Evolutionary conservation across 2,329 filamentous ascomycete genomes (phyloP), one percentile per base, ranked within the genome.

Genomic region (Dothistroma pini): DNA sequence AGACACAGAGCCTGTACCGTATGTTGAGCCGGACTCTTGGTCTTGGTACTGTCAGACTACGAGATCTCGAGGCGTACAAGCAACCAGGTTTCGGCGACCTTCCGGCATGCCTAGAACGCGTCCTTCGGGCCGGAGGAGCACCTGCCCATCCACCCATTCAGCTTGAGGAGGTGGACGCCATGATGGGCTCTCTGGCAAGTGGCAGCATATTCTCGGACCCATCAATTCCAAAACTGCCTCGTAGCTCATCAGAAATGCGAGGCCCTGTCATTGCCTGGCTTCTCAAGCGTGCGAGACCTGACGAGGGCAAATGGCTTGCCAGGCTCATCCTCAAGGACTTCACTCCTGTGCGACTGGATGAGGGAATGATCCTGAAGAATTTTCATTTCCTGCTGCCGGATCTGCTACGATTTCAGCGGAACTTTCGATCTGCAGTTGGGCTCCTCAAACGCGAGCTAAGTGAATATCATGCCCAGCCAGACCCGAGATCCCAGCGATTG

Each of bases 241-340:
- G 62, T 10, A 48, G 59, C 16, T 70, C 69, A 9, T 71, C 69
- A 5, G 65, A 66, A 32, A 59, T 57, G 1, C 72, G 78, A 68
- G 69, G 83, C 70, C 74, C 79, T 22, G 72, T 81, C 3, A 73
- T 93, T 0, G 79, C 79, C 21, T 71, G 73, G 0, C 71, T 93
- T 0, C 89, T 89, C 68, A 78, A 76, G 32, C 82, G 84, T 8
- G 71, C 91, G 10, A 79, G 80, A 51, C 84, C 90, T 2, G 79
- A 80, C 49, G 90, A 96, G 71, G 89, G 87, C 4, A 96, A 96
- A 76, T 97, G 93, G 93, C 81, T 96, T 11, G 90, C 90, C 0
- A 83, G 93, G 3, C 78, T 97, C 32, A 80, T 96, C 6, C 78
- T 96, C 31, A 95, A 96, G 71, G 84, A 87, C 64, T 90, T 88